Evolutionary conservation across 768 basidiomycete species (phyloP).

Genomic region (Sutorius australiensis): DNA sequence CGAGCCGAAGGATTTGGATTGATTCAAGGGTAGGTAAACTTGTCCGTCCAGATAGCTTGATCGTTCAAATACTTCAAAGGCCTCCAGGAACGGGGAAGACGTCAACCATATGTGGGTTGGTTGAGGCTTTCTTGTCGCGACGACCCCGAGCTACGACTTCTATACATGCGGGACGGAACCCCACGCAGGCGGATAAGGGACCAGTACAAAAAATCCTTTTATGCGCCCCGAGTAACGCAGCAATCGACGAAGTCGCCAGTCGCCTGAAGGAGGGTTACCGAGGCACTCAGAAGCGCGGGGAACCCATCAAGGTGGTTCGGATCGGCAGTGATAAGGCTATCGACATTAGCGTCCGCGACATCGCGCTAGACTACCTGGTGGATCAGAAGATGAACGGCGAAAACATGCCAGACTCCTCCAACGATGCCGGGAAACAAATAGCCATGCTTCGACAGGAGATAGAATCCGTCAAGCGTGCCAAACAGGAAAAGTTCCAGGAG

Average conservation of each 20-base stretch:
- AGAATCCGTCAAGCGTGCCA: slow-evolving; percentile 58
- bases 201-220: slow-evolving; percentile 73
- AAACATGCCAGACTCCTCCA: slow-evolving; percentile 36
- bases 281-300: slow-evolving; percentile 47
- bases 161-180: slow-evolving; percentile 45
- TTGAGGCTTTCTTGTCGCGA: slow-evolving; percentile 71
- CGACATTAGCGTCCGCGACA: slow-evolving; percentile 75
- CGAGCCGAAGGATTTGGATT: slow-evolving; percentile 74
- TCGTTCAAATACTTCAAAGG: slow-evolving; percentile 37
- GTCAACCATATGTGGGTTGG: slow-evolving; percentile 94
- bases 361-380: slow-evolving; percentile 84
- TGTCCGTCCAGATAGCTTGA: not conserved
- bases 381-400: slow-evolving; percentile 62
- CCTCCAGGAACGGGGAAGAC: slow-evolving; percentile 99
- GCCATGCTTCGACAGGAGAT: slow-evolving; percentile 60
- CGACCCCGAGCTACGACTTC: slow-evolving; percentile 48
- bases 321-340: slow-evolving; percentile 76
- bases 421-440: slow-evolving; percentile 58
- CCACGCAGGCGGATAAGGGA: slow-evolving; percentile 38
- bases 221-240: slow-evolving; percentile 97
- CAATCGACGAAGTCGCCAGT: slow-evolving; percentile 92
- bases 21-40: slow-evolving; percentile 82
- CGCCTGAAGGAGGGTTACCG: slow-evolving; percentile 80
- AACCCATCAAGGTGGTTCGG: slow-evolving; percentile 82
- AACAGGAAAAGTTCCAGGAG: slow-evolving; percentile 60